Percentiles rank a stretch among this genome's conserved stretches.
Evolutionary conservation across 805 yeast genomes (phyloP).

Genomic region (Lipomyces lipofer): DNA sequence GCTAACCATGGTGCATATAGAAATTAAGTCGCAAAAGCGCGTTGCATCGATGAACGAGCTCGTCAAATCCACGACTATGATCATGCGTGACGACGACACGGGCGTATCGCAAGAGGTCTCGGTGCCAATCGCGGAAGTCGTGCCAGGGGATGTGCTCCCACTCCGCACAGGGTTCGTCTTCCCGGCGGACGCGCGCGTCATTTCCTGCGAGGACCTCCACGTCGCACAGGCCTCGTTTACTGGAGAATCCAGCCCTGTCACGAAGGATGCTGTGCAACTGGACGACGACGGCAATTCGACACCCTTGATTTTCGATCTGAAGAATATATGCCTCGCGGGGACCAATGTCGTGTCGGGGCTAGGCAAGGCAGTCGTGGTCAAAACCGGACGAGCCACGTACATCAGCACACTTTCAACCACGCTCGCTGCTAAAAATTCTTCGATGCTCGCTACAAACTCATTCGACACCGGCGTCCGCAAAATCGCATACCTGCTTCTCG

Average conservation of each 20-base stretch:
- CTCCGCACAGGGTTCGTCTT: slow-evolving; percentile 92
- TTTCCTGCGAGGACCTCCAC: slow-evolving; percentile 68
- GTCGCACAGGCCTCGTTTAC: slow-evolving; percentile 91
- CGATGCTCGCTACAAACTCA: slow-evolving; percentile 31
- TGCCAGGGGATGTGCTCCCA: slow-evolving; percentile 83
- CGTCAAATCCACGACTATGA: slow-evolving; percentile 25
- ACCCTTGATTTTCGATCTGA: slow-evolving; percentile 23
- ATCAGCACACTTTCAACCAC: slow-evolving; percentile 33
- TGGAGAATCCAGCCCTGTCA: slow-evolving; percentile 61
- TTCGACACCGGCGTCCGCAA: slow-evolving; percentile 31
- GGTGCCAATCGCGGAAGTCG: slow-evolving; percentile 68
- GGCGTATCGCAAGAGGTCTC: slow-evolving; percentile 24
- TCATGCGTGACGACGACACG: slow-evolving; percentile 24
- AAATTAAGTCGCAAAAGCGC: slow-evolving; percentile 29
- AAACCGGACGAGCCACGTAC: slow-evolving; percentile 29
- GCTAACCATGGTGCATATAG: not conserved
- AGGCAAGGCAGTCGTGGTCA: slow-evolving; percentile 28
- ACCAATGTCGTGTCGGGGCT: slow-evolving; percentile 32
- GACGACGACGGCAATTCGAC: slow-evolving; percentile 27
- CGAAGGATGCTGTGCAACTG: slow-evolving; percentile 23
- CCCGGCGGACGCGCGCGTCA: slow-evolving; percentile 80
- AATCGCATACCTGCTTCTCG: slow-evolving; percentile 30
- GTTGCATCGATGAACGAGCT: slow-evolving; percentile 30
- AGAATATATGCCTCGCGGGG: slow-evolving; percentile 30
- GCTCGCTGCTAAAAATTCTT: slow-evolving; percentile 31